Evolutionary conservation across 2,329 filamentous ascomycete species (phyloP), one percentile per base, ranked within the genome.

Genomic region (Ophiostoma fasciatum): DNA sequence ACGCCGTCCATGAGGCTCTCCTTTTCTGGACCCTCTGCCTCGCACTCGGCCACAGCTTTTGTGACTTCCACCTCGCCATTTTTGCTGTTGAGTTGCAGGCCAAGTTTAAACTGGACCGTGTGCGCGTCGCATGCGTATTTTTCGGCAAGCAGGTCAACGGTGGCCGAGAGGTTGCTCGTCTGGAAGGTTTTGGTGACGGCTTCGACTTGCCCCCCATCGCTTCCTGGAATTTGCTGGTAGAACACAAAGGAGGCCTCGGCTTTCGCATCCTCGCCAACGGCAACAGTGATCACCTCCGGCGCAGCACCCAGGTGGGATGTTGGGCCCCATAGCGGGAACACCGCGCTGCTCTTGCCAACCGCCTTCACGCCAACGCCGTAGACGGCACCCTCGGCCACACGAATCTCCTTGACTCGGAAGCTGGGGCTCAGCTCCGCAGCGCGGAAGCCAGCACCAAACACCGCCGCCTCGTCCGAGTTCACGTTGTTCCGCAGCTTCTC

Each of bases 321-420:
- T n/a, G n/a, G n/a, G n/a, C n/a, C n/a, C n/a, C n/a, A n/a, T n/a
- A n/a, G n/a, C n/a, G n/a, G n/a, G n/a, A n/a, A n/a, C n/a, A n/a
- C n/a, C n/a, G n/a, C n/a, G n/a, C n/a, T n/a, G n/a, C n/a, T n/a
- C n/a, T n/a, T n/a, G n/a, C n/a, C n/a, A n/a, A n/a, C 72, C 72
- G 83, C 94, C 55, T 78, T 81, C 49, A 94, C 70, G 38, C 76
- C 75, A 20, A 80, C 70, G 3, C 76, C 64, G 53, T 90, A 94
- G 29, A 68, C 67, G 28, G 82, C 71, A 17, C 71, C 74, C 49
- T 98, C 90, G n/a, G 65, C 69, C 35, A 82, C 74, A 40, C 82
- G 71, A 46, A 98, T 98, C 52, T 96, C 90, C 68, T 96, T 98
- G 53, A 98, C 90, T 42, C 85, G 79, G 74, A 98, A 98, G 54